Evolutionary conservation across 345 rosid genomes (phyloP).

Genomic region (Boechera retrofracta): DNA sequence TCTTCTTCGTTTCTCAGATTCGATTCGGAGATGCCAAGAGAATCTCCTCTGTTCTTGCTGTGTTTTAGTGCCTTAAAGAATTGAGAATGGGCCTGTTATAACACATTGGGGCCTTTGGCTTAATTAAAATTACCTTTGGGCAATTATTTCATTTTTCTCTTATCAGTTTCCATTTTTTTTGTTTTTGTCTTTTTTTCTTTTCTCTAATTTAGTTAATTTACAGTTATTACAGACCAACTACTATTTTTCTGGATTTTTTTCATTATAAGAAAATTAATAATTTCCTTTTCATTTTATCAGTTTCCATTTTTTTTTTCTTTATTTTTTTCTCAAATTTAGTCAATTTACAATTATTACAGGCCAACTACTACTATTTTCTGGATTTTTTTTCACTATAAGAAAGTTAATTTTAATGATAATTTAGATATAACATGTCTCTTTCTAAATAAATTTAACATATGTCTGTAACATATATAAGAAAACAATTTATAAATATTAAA

Average conservation of each 20-base stretch:
- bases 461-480: too few species aligned
- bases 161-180: background rate
- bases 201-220: too few species aligned
- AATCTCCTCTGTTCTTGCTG: constrained; percentile 27
- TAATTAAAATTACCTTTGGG: background rate
- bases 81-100: constrained; percentile 12
- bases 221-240: too few species aligned
- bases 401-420: background rate
- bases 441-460: background rate
- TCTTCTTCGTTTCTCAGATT: constrained; percentile 29
- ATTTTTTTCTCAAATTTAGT: too few species aligned
- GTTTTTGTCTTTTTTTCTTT: background rate
- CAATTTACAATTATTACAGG: too few species aligned
- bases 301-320: background rate
- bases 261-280: background rate
- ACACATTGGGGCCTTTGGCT: background rate
- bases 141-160: too few species aligned
- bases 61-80: background rate
- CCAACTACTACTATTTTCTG: too few species aligned
- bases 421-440: background rate
- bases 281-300: background rate
- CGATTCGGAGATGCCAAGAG: constrained; percentile 43
- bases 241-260: too few species aligned
- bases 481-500: too few species aligned
- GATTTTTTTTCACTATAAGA: background rate